Evolutionary conservation across 805 yeast genomes (phyloP), one percentile per base, ranked within the genome.

Genomic region (Lipomyces sp.): DNA sequence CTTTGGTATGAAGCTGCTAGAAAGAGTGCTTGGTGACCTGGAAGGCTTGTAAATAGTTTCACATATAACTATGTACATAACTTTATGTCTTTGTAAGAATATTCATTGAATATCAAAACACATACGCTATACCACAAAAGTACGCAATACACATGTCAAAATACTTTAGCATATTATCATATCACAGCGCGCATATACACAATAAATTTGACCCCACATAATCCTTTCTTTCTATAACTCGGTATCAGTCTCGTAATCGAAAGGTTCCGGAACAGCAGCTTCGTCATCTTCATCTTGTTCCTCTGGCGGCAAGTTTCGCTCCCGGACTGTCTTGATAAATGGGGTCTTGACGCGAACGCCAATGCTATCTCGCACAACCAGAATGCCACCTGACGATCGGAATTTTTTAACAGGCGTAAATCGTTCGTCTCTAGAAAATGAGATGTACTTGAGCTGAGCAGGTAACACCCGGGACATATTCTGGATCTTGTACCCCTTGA

Each of bases 381-480:
- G 85, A 59, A 91, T 86, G 60, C 96, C 96, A 55, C 87, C 82
- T 13, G 63, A 68, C 30, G 60, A 50, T 29, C 73, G 70, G 58
- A 75, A 72, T 76, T 87, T 89, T 77, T 96, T 88, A 7, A 92
- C 88, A 4, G 98, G 98, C 42, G 82, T 84, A 77, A 89, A 94
- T 75, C 97, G 84, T 58, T 85, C 88, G 60, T 86, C 89, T 74
- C 89, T 88, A 50, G 82, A 78, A 76, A 94, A 92, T 3, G 96
- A 83, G 61, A 95, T 86, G 79, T 87, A 91, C 77, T 88, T 89
- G 65, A 93, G 82, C 80, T 95, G 98, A 56, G 88, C 85, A 15
- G 98, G 98, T 63, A 95, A 81, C 1, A 95, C 97, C 74, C 99
- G 86, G 11, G 95, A 84, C 84, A 94, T 81, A 76, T 95, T 95